Evolutionary conservation across 2,329 filamentous ascomycete species (phyloP), one percentile per base, ranked within the genome.

Genomic region (Hansfordia pulvinata): DNA sequence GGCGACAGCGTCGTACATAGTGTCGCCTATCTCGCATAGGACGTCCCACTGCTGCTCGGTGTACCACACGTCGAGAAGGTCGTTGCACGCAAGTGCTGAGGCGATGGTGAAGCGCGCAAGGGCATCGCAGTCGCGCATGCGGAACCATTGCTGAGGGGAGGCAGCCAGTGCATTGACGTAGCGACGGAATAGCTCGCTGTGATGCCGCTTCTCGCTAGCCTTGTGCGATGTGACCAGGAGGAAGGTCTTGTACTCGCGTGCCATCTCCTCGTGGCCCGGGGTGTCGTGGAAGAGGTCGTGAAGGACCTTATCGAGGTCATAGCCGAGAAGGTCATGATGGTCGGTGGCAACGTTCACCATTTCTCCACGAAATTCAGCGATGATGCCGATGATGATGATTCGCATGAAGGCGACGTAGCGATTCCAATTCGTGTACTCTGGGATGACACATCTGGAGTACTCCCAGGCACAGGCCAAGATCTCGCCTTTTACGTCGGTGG

Each of bases 101-200:
- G 38, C 44, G 16, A 52, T 41, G 7, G 44, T 43, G 33, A 47
- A 50, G 11, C 49, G 40, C 9, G 34, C 34, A 2, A 52, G 32
- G 10, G 44, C 47, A 31, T 53, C 47, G 18, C 36, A 38, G 31
- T 52, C 49, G 8, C 48, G 44, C 20, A 50, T 29, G 6, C 48
- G 46, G 35, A 52, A 51, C 43, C 44, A 47, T 10, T 29, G 26
- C 23, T 32, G 20, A 0, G 49, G 48, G 1, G 36, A 39, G 6
- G 26, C 20, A 8, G 41, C 38, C 3, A 53, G 36, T 2, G 35
- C 38, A 17, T 39, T 34, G 10, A 41, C 36, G 27, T 52, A 51
- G 17, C 41, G 39, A 2, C 32, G 34, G 34, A 50, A 51, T 7
- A 47, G 31, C 21, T 42, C 34, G 2, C 28, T 28, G 20, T 32